Conservation (phyloP, 371 early-diverging fungal genomes). For the Mortierella polycephala region DNA sequence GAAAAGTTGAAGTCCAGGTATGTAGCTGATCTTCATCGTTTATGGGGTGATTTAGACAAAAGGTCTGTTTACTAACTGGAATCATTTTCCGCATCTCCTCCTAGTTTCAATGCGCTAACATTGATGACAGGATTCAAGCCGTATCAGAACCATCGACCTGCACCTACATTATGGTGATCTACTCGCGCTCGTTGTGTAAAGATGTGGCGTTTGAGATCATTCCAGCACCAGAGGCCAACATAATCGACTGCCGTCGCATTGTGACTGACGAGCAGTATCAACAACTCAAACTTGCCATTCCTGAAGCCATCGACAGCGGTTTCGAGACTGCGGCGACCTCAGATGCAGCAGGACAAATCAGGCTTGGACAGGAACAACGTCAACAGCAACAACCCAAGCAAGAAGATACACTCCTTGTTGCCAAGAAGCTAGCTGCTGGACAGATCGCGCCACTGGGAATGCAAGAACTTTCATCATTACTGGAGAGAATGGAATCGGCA, state of each 20-base stretch:
- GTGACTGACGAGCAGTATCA: constrained; percentile 63
- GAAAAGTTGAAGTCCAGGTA: constrained; percentile 78
- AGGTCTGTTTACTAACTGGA: not conserved
- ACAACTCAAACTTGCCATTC: constrained; percentile 3
- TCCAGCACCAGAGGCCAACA: constrained; percentile 58
- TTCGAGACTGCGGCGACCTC: constrained; percentile 6
- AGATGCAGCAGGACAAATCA: constrained; percentile 12
- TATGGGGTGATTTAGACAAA: not conserved
- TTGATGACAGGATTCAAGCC: constrained; percentile 64
- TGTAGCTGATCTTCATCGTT: not conserved
- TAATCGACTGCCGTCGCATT: constrained; percentile 71
- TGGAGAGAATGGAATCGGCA: not conserved
- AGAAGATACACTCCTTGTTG: too few relatives aligned
- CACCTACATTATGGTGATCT: constrained; percentile 75
- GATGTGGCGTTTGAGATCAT: constrained; percentile 66
- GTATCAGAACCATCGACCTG: constrained; percentile 75
- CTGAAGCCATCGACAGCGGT: constrained; percentile 24
- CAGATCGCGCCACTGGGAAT: not conserved
- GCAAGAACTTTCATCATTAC: constrained; percentile 5
- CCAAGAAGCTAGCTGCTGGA: not conserved
- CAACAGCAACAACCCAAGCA: not conserved
- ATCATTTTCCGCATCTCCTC: not conserved
- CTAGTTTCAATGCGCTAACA: constrained; percentile 72
- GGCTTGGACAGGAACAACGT: constrained; percentile 10
- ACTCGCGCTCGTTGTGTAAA: constrained; percentile 77